Evolutionary conservation across 2,329 filamentous ascomycete species (phyloP), one percentile per base, ranked within the genome.

Genomic region (Colletotrichum gigasporum): DNA sequence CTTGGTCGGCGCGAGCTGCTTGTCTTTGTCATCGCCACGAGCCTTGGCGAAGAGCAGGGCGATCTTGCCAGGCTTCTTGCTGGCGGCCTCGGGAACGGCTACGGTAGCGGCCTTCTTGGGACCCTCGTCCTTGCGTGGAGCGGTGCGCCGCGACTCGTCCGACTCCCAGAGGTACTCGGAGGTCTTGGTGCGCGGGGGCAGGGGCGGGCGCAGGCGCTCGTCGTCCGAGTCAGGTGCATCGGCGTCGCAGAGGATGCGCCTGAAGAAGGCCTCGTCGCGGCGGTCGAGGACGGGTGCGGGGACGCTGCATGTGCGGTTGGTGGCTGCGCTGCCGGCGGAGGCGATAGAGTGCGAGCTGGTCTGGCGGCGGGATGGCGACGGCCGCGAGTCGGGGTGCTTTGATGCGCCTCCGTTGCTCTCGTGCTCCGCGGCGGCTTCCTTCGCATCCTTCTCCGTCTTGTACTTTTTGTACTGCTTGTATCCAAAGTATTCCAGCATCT

Each of bases 391-490:
- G 50, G 51, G 39, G 24, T 54, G 37, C 16, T 52, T 32, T 50
- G 54, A 16, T 7, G 50, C 24, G 9, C 41, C 65, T 14, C 65
- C 54, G 2, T 54, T 30, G 11, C 72, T 64, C 9, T 61, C 24
- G 18, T 60, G 54, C 34, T 59, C 66, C 39, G 68, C 68, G 9
- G 64, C 67, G 7, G 73, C 66, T 20, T 73, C 69, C 45, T 73
- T 71, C 26, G 73, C 75, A 14, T 76, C 76, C 64, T 87, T 85
- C 63, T 87, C 80, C 2, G 79, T 82, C 69, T 80, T 82, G 72
- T 85, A 77, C 75, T 89, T 87, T 78, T 89, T 90, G 71, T 83
- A 78, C 74, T 89, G 90, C 73, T 86, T 89, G 78, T 84, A 85
- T 34, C 81, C 78, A 68, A 90, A 85, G 74, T 87, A 90, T 74